Base-by-base conservation (phyloP, 768 basidiomycete genomes). In the Termitomyces sp. region DNA sequence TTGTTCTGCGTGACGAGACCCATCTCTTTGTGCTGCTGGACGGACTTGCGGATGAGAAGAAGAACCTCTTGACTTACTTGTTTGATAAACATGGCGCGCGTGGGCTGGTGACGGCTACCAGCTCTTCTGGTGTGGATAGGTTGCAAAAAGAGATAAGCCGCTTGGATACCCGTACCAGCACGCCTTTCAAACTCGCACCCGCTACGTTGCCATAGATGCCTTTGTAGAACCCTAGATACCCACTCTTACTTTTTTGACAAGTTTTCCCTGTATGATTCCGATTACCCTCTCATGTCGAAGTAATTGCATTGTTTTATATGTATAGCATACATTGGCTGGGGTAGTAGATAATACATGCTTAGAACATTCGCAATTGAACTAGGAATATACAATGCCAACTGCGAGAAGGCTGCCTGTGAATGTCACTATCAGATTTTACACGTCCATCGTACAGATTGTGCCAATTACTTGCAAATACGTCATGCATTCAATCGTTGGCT, bases 1-100 rank as follows among this genome's bases (percentile, higher is more conserved):
- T 92, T 32, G 85, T 93, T 55, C 74, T 94, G 41, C 82, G 84
- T 26, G 92, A 94, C 65, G 92, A 94, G 67, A 84, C 85, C 0
- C 90, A 92, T 62, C 75, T 94, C 1, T 94, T 94, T 64, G 76
- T 83, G 37, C 80, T 94, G 18, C 74, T 94, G 46, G 89, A 91
- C 57, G 89, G 88, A 5, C 76, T 94, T 42, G 84, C 90, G n/a
- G 88, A 92, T 59, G 90, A 91, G 64, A 92, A 94, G 78, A 93
- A 92, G 78, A 93, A 94, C 67, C 75, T 94, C 18, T 75, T 94
- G 49, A 92, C 92, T 1, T 94, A 94, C 63, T 76, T 92, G 56
- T 94, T 94, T 62, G 92, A 93, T 69, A 94, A 93, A 69, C 89
- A 93, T 64, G 86, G 86, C 32, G 88, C 81, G 10, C 77, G 92